Percentiles rank a stretch among this genome's conserved stretches.
Evolutionary conservation across 2,329 filamentous ascomycete genomes (phyloP).

Genomic region (Diplodia intermedia): DNA sequence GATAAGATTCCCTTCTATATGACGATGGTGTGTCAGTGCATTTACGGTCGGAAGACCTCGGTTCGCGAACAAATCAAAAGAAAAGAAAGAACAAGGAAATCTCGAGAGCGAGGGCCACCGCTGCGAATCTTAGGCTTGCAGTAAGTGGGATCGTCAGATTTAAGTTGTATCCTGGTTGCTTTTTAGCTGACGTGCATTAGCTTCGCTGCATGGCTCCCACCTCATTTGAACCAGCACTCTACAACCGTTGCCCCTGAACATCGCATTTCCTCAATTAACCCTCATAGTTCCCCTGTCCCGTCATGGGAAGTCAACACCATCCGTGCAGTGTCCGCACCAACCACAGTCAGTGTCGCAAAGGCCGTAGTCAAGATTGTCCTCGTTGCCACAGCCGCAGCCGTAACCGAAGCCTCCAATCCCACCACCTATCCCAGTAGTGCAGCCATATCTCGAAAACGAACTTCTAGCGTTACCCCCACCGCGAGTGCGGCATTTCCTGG

Average conservation of each 20-base stretch:
- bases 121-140: no score
- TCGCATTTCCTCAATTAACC: not conserved
- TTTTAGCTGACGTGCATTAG: not conserved
- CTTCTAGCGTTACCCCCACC: not conserved
- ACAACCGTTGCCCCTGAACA: no score
- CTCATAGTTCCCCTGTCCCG: not conserved
- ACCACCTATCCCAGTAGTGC: not conserved
- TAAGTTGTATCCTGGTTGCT: not conserved
- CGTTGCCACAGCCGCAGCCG: not conserved
- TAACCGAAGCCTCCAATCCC: not conserved
- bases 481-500: not conserved
- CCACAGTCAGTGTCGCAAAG: slow-evolving; percentile 17
- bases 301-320: not conserved
- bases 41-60: not conserved
- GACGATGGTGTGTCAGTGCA: no score
- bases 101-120: no score
- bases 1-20: not conserved
- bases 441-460: not conserved
- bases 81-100: not conserved
- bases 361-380: not conserved
- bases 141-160: not conserved
- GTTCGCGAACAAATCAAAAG: not conserved
- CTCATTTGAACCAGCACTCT: not conserved
- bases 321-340: slow-evolving; percentile 18
- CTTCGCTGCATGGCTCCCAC: not conserved